Percentiles rank a stretch among this genome's conserved stretches.
Conservation (phyloP, 2,329 filamentous ascomycete genomes). For the Penicillium sp. region DNA sequence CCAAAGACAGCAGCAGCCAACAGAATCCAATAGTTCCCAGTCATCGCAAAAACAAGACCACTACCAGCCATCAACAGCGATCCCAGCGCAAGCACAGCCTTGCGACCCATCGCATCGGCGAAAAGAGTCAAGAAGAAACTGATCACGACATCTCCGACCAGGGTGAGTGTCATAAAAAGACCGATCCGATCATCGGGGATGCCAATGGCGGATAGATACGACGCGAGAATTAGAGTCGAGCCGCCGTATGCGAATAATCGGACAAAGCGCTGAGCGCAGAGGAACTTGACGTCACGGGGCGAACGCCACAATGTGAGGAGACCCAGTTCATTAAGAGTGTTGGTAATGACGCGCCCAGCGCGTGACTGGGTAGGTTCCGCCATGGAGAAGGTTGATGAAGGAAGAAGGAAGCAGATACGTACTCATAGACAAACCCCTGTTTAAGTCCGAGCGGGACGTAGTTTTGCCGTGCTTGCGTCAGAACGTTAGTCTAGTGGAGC, state of each 20-base stretch:
- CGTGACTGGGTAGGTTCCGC: slow-evolving; percentile 11
- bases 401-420: not conserved
- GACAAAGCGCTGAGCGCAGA: slow-evolving; percentile 43
- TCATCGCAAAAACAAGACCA: slow-evolving; percentile 55
- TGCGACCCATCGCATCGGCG: slow-evolving; percentile 59
- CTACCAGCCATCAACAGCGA: slow-evolving; percentile 58
- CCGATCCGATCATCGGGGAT: slow-evolving; percentile 61
- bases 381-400: slow-evolving; percentile 10
- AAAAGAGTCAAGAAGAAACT: slow-evolving; percentile 59
- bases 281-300: slow-evolving; percentile 39
- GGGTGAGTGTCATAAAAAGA: slow-evolving; percentile 64
- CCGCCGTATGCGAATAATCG: slow-evolving; percentile 66
- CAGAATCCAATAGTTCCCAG: slow-evolving; percentile 60
- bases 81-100: slow-evolving; percentile 54
- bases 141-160: slow-evolving; percentile 61
- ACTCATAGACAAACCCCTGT: too few species aligned
- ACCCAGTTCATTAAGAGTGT: slow-evolving; percentile 34
- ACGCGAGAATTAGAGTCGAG: slow-evolving; percentile 60
- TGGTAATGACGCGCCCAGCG: slow-evolving; percentile 4
- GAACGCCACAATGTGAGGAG: slow-evolving; percentile 39
- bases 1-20: slow-evolving; percentile 60
- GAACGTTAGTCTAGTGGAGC: too few species aligned
- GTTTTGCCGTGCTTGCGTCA: too few species aligned
- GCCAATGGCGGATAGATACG: slow-evolving; percentile 58
- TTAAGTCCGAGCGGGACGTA: too few species aligned